phyloP scores from a whole-genome alignment of 2,329 filamentous ascomycete genomes.

The Fusarium keratoplasticum region DNA sequence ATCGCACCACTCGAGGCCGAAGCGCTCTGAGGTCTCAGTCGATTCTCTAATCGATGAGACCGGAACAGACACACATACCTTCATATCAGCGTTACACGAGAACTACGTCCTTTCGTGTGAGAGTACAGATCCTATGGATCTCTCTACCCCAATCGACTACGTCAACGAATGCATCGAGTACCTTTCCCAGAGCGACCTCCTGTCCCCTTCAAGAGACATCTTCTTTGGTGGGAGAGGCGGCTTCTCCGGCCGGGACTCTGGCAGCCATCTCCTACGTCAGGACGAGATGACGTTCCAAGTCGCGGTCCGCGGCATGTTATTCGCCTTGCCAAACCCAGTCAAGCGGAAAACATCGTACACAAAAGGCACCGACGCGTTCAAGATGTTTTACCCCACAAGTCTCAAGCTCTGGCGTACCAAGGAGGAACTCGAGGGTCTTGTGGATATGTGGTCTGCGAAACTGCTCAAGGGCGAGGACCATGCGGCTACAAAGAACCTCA shows the following conservation, averaged over 20 bases:
- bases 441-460: slow-evolving; percentile 76
- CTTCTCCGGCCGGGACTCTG: slow-evolving; percentile 64
- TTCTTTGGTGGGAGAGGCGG: slow-evolving; percentile 73
- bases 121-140: slow-evolving; percentile 60
- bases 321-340: slow-evolving; percentile 87
- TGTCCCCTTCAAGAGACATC: slow-evolving; percentile 78
- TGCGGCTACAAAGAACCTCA: slow-evolving; percentile 52
- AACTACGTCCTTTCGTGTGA: slow-evolving; percentile 92
- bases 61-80: slow-evolving; percentile 91
- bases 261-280: slow-evolving; percentile 83
- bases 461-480: slow-evolving; percentile 66
- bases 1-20: slow-evolving; percentile 67
- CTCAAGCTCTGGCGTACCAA: slow-evolving; percentile 85
- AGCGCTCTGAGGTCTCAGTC: slow-evolving; percentile 73
- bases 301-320: slow-evolving; percentile 86
- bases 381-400: slow-evolving; percentile 92
- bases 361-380: slow-evolving; percentile 72
- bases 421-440: slow-evolving; percentile 81
- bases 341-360: slow-evolving; percentile 69
- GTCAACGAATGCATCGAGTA: slow-evolving; percentile 87
- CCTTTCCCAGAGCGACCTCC: slow-evolving; percentile 87
- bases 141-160: slow-evolving; percentile 76
- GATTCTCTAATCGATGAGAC: slow-evolving; percentile 91
- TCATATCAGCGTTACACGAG: slow-evolving; percentile 90
- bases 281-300: slow-evolving; percentile 96